These are phyloP conservation scores for Spergularia marina DNA, from an alignment of 148 eudicot genomes.

Conservation along the genomic window DNA sequence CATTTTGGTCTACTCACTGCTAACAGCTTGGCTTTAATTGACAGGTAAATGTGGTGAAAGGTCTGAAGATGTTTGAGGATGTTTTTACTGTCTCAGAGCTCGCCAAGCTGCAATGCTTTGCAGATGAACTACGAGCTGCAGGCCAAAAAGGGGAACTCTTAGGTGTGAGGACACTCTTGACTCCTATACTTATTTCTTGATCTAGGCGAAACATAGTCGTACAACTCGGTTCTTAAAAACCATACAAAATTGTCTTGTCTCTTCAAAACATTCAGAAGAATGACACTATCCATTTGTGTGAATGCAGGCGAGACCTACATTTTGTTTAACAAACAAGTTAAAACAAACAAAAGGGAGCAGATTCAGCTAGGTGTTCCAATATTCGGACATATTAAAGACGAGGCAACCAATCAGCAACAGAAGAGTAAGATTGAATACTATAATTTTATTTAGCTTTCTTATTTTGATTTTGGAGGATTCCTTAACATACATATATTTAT, in stretches of 20 bases:
- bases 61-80: slow-evolving; percentile 86
- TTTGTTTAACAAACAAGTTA: slow-evolving; percentile 74
- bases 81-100: slow-evolving; percentile 68
- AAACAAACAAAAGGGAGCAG: slow-evolving; percentile 85
- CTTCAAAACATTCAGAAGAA: no score
- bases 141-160: slow-evolving; percentile 90
- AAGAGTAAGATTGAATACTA: slow-evolving; percentile 44
- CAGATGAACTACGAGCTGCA: slow-evolving; percentile 69
- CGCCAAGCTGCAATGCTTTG: slow-evolving; percentile 59
- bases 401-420: slow-evolving; percentile 37
- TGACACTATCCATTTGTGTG: not conserved
- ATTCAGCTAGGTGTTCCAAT: slow-evolving; percentile 89
- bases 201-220: no score
- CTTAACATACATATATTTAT: slow-evolving; percentile 1
- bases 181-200: not conserved
- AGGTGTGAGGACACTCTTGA: slow-evolving; percentile 45
- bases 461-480: not conserved
- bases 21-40: not conserved
- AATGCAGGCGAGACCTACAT: slow-evolving; percentile 82
- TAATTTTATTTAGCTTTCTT: not conserved
- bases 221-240: no score
- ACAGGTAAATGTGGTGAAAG: slow-evolving; percentile 95
- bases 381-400: slow-evolving; percentile 68
- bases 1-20: not conserved
- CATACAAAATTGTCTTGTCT: no score